Evolutionary conservation across 208 protist species (phyloP), one percentile per base, ranked within the genome.

Genomic region (Herpetomonas tarakana): DNA sequence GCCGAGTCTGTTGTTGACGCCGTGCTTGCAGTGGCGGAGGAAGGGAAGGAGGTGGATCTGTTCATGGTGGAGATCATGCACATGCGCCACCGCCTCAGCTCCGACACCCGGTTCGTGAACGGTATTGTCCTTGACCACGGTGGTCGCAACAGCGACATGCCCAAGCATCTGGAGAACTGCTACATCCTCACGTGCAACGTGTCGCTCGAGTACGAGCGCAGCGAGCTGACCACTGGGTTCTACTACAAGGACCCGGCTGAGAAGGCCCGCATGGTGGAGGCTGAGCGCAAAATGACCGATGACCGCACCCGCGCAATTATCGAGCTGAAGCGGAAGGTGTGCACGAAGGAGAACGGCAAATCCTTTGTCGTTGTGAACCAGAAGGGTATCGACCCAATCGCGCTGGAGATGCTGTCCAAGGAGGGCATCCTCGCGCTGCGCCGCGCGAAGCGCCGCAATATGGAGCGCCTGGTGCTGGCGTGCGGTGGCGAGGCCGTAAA

Each of bases 111-210:
- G 21, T 97, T 99, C 39, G 90, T 99, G 16, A 92, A 98, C 55
- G 99, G 99, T 56, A 85, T 99, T 21, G 99, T 99, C 19, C 83
- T 99, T 11, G 99, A 99, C 76, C 99, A 99, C 69, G 99, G 99
- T 54, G 89, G 94, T 22, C 83, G 99, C 26, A 99, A 99, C 78
- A 98, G 96, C 35, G 97, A 99, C 66, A 99, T 99, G 97, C 97
- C 95, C 38, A 98, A 97, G 68, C 76, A 86, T 35, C 65, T 99
- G 3, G 88, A 98, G 68, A 99, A 99, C 66, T 83, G 77, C n/a
- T 98, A 96, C 74, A 98, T 99, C 62, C 88, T 99, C 19, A 99
- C 95, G 0, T 98, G 92, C 71, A 99, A 99, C 83, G 98, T 99
- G 28, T 99, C 97, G 11, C 87, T 99, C 16, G 99, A 99, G 81